Conservation (phyloP, 345 rosid species). For the Populus pruinosa region DNA sequence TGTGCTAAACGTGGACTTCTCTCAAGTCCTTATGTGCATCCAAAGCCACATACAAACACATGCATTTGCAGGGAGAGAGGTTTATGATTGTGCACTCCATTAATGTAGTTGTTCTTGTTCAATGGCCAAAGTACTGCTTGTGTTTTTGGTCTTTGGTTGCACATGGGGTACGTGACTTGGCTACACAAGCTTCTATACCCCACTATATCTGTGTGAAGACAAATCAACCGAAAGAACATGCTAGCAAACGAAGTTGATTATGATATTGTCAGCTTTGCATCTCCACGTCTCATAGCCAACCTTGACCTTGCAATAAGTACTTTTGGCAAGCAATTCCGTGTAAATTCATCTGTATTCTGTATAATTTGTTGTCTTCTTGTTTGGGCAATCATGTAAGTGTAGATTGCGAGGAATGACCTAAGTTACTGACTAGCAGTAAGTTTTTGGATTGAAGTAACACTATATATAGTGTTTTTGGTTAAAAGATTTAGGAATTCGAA, state of each 20-base stretch:
- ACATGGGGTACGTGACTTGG: background rate
- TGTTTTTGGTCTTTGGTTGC: background rate
- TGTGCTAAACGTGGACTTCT: background rate
- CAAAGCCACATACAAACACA: background rate
- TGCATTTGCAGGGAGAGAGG: background rate
- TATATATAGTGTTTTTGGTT: no score
- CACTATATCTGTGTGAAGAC: background rate
- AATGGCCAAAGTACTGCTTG: background rate
- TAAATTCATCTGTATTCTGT: no score
- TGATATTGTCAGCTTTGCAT: background rate
- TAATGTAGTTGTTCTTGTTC: background rate
- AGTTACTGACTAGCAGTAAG: no score
- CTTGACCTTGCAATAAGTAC: no score
- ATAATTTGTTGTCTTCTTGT: no score
- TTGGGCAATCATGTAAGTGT: no score
- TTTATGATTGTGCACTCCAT: background rate
- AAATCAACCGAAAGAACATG: background rate
- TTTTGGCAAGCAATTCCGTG: no score
- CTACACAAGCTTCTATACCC: background rate
- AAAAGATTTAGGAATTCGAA: no score
- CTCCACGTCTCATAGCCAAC: background rate
- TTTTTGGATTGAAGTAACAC: no score
- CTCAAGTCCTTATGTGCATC: background rate
- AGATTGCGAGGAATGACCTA: no score
- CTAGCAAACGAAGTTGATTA: background rate